Percentiles rank a stretch among this genome's conserved stretches.
These are phyloP conservation scores for Fraxinus dipetala DNA, from an alignment of 305 asterid species.

Conservation along the genomic window DNA sequence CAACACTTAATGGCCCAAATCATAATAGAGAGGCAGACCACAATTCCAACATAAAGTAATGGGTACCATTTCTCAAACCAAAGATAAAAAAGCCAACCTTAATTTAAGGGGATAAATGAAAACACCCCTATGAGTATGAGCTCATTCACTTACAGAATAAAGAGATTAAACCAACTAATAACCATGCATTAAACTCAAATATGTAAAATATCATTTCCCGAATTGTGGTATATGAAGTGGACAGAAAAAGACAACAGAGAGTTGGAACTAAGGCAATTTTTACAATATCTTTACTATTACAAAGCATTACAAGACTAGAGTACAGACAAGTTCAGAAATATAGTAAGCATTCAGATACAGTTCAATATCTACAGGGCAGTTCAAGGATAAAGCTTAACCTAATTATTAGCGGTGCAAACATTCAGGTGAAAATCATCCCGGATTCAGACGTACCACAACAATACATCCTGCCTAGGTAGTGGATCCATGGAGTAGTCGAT, in stretches of 20 bases:
- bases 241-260: neutral
- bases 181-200: neutral
- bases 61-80: neutral
- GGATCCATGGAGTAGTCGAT: neutral
- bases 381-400: neutral
- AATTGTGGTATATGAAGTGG: too few relatives aligned
- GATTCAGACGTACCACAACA: neutral
- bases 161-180: neutral
- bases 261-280: neutral
- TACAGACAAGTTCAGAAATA: neutral
- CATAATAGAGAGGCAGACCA: too few relatives aligned
- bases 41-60: too few relatives aligned
- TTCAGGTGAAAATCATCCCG: neutral
- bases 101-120: neutral
- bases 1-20: too few relatives aligned
- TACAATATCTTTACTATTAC: neutral
- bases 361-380: neutral
- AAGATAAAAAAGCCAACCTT: neutral
- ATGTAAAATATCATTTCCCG: neutral
- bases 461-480: neutral
- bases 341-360: neutral
- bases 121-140: neutral
- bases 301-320: neutral
- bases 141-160: neutral
- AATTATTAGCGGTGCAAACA: neutral